These are phyloP conservation scores for Fusarium coffeatum DNA, from an alignment of 2,329 filamentous ascomycete species.

Conservation along the genomic window DNA sequence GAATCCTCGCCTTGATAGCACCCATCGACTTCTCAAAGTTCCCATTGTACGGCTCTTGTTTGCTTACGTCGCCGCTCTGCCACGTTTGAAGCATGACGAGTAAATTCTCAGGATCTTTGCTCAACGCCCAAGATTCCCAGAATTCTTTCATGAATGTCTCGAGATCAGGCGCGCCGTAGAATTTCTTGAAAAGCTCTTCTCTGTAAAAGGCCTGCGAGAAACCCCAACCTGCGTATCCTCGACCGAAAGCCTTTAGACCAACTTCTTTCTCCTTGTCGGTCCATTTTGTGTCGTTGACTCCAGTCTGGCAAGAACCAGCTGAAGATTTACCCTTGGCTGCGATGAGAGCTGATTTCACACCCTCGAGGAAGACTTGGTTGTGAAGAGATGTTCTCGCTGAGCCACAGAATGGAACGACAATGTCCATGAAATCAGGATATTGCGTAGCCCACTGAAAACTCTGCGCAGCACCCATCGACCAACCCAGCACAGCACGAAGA, in stretches of 20 bases:
- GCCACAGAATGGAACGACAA: conserved; percentile 62
- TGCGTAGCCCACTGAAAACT: conserved; percentile 64
- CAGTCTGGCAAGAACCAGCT: conserved; percentile 60
- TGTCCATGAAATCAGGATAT: conserved; percentile 60
- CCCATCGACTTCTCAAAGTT: conserved; percentile 74
- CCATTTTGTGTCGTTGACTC: conserved; percentile 43
- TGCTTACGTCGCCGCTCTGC: conserved; percentile 78
- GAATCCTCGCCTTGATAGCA: conserved; percentile 76
- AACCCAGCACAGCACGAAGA: conserved; percentile 63
- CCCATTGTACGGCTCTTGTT: conserved; percentile 75
- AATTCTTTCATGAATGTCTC: conserved; percentile 80
- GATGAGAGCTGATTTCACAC: conserved; percentile 61
- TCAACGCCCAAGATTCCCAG: conserved; percentile 80
- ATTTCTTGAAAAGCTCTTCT: conserved; percentile 73
- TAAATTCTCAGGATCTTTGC: conserved; percentile 81
- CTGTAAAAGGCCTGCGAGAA: conserved; percentile 84
- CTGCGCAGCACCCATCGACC: conserved; percentile 67
- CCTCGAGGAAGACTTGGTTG: conserved; percentile 67
- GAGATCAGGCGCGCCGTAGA: conserved; percentile 72
- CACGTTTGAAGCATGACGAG: conserved; percentile 81
- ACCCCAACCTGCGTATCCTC: conserved; percentile 85
- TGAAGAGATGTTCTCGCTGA: conserved; percentile 63
- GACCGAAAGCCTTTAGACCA: conserved; percentile 75
- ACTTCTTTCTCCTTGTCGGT: conserved; percentile 56
- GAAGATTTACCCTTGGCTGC: conserved; percentile 56